Conservation (phyloP, 306 rosid genomes). For the Dicorynia guianensis region DNA sequence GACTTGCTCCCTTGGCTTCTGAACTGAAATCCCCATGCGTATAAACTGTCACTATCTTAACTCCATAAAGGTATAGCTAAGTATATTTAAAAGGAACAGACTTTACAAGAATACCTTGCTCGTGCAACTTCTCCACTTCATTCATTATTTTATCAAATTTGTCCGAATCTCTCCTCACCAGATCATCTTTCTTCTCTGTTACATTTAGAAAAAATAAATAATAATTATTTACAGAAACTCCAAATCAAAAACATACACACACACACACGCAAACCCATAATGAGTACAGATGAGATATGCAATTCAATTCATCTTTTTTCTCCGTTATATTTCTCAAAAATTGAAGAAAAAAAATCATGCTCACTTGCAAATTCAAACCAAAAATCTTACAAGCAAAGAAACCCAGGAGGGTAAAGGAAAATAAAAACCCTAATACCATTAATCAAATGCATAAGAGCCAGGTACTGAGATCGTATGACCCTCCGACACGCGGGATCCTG, state of each 20-base stretch:
- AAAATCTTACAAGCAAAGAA: not conserved
- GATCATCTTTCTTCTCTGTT: slow-evolving; percentile 72
- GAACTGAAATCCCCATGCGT: slow-evolving; percentile 49
- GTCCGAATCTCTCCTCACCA: slow-evolving; percentile 52
- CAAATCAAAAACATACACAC: no score
- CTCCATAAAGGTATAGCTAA: not conserved
- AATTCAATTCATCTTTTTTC: no score
- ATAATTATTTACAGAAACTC: not conserved
- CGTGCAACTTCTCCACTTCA: slow-evolving; percentile 67
- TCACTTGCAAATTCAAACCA: not conserved
- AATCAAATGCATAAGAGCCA: slow-evolving; percentile 60
- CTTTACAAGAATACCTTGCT: slow-evolving; percentile 49
- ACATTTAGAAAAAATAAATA: not conserved
- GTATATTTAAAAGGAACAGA: not conserved
- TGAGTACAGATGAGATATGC: not conserved
- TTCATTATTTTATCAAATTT: slow-evolving; percentile 57
- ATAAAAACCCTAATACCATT: slow-evolving; percentile 45
- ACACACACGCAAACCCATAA: no score
- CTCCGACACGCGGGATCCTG: slow-evolving; percentile 62
- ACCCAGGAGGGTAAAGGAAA: not conserved
- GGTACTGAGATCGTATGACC: slow-evolving; percentile 69
- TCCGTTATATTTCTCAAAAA: no score
- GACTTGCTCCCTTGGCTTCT: slow-evolving; percentile 84
- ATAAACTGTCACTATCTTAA: not conserved
- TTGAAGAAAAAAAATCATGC: not conserved